Percentiles rank a stretch among this genome's conserved stretches.
phyloP scores from a whole-genome alignment of 306 rosid species.

The Cucumis cinereus region DNA sequence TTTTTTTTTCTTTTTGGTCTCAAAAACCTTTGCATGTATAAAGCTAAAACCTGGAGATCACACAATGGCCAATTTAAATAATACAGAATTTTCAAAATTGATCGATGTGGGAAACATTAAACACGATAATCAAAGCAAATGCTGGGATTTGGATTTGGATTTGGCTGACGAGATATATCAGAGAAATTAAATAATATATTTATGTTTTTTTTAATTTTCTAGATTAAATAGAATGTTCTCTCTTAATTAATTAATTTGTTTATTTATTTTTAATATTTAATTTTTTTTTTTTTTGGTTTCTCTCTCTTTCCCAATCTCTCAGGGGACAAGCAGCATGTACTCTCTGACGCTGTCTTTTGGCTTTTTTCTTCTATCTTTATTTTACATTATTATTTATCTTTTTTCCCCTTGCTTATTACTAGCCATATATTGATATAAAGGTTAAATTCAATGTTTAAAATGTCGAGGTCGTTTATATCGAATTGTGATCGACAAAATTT shows the following conservation, averaged over 20 bases:
- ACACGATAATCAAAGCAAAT: conserved; percentile 4
- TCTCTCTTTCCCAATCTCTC: conserved; percentile 14
- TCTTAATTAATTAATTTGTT: no score
- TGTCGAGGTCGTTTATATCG: no score
- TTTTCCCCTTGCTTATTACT: background rate
- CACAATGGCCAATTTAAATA: background rate
- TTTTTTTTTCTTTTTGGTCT: background rate
- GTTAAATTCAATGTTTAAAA: no score
- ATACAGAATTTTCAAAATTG: background rate
- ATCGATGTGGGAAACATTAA: background rate
- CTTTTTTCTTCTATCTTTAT: conserved; percentile 19
- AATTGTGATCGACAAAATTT: no score
- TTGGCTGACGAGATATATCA: background rate
- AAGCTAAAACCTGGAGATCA: background rate
- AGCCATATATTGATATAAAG: background rate
- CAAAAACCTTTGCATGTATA: background rate
- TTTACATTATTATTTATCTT: background rate
- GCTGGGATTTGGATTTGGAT: background rate
- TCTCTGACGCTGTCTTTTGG: conserved; percentile 38
- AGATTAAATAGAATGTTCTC: no score
- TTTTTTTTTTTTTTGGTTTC: background rate
- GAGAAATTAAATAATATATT: background rate
- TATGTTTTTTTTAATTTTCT: no score
- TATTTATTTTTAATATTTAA: no score
- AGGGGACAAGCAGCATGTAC: conserved; percentile 40